These are phyloP conservation scores for Russula ochroleuca DNA, from an alignment of 768 basidiomycete species.

Conservation along the genomic window DNA sequence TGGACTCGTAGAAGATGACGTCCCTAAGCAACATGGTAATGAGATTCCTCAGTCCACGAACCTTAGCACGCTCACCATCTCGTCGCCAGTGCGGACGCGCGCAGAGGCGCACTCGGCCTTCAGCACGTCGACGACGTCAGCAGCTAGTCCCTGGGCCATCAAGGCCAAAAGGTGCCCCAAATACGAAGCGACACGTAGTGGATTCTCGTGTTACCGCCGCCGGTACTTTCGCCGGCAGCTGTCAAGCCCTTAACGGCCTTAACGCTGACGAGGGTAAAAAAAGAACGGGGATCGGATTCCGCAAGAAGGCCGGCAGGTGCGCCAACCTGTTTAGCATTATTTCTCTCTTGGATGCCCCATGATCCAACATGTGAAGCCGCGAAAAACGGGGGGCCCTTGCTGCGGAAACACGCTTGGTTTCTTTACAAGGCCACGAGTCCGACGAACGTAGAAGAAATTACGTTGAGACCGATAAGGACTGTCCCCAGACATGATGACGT, in stretches of 20 bases:
- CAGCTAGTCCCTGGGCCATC: slow-evolving; percentile 47
- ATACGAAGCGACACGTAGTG: slow-evolving; percentile 62
- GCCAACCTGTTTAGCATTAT: slow-evolving; percentile 20
- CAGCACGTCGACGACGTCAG: slow-evolving; percentile 40
- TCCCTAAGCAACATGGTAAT: slow-evolving; percentile 74
- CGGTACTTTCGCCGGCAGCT: slow-evolving; percentile 55
- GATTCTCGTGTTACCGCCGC: slow-evolving; percentile 63
- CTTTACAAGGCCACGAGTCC: slow-evolving; percentile 36
- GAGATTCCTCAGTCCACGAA: not conserved
- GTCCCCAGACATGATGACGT: slow-evolving; percentile 50
- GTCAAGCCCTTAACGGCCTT: slow-evolving; percentile 48
- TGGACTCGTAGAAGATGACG: slow-evolving; percentile 49
- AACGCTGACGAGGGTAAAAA: slow-evolving; percentile 39
- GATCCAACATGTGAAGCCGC: slow-evolving; percentile 64
- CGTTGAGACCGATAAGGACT: slow-evolving; percentile 43
- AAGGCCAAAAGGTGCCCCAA: slow-evolving; percentile 55
- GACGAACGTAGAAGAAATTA: slow-evolving; percentile 24
- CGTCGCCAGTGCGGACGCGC: slow-evolving; percentile 56
- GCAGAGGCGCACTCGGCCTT: no score
- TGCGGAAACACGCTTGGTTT: slow-evolving; percentile 56
- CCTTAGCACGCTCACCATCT: slow-evolving; percentile 3
- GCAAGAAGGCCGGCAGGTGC: slow-evolving; percentile 67
- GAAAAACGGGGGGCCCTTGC: slow-evolving; percentile 73
- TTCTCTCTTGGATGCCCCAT: not conserved
- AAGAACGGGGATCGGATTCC: slow-evolving; percentile 54